Evolutionary conservation across 768 basidiomycete genomes (phyloP).

Genomic region (Pisolithus orientalis): DNA sequence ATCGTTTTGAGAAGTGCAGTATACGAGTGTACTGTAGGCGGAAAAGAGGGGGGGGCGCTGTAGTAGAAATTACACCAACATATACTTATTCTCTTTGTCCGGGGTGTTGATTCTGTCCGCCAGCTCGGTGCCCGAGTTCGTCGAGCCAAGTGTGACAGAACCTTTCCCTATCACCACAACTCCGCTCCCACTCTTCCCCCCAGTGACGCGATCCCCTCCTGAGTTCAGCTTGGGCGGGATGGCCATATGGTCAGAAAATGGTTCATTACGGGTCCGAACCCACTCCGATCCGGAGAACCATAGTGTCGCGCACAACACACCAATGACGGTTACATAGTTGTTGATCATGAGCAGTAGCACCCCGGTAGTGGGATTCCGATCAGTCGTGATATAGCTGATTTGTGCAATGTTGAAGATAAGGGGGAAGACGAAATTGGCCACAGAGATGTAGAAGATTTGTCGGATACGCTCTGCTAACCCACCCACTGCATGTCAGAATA

Average conservation of each 20-base stretch:
- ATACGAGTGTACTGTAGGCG: too few relatives aligned
- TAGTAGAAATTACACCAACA: too few relatives aligned
- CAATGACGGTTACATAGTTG: constrained; percentile 27
- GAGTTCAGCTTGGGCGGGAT: not conserved
- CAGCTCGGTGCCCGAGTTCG: not conserved
- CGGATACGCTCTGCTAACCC: constrained; percentile 19
- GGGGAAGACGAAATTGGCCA: constrained; percentile 34
- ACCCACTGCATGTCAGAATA: constrained; percentile 5
- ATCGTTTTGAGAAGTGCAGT: too few relatives aligned
- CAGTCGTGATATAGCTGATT: constrained; percentile 18
- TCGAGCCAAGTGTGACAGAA: not conserved
- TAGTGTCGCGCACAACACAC: constrained; percentile 31
- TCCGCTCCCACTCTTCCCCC: not conserved
- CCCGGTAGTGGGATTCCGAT: not conserved
- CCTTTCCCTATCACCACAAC: not conserved
- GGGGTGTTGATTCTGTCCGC: not conserved
- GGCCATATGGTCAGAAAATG: not conserved
- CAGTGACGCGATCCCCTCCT: not conserved
- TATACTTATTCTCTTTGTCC: too few relatives aligned
- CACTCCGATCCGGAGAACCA: constrained; percentile 15
- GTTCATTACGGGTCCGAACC: not conserved
- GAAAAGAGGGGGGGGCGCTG: too few relatives aligned
- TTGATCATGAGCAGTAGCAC: constrained; percentile 12
- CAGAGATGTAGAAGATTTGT: constrained; percentile 30
- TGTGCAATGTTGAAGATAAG: constrained; percentile 28